Conservation (phyloP, 805 yeast genomes). For the Spathaspora gorwiae region DNA sequence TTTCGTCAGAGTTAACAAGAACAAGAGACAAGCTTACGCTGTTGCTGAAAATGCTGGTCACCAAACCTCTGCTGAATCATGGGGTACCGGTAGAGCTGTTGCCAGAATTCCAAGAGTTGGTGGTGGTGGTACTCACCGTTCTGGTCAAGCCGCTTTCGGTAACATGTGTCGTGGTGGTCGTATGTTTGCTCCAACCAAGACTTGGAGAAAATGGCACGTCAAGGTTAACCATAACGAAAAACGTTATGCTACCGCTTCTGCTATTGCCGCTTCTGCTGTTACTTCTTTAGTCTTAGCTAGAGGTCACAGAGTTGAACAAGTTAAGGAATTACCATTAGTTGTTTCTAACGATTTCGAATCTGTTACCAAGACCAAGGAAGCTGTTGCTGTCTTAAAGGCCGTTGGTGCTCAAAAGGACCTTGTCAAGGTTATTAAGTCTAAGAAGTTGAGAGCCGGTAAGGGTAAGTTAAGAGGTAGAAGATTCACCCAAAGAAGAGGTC, state of each 20-base stretch:
- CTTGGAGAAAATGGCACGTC: constrained; percentile 99
- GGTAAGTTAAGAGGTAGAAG: constrained; percentile 99
- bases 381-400: constrained; percentile 96
- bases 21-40: constrained; percentile 99
- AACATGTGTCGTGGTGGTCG: constrained; percentile 99
- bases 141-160: constrained; percentile 99
- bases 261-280: constrained; percentile 98
- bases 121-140: constrained; percentile 99
- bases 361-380: constrained; percentile 95
- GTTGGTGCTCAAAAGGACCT: constrained; percentile 98
- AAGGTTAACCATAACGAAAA: constrained; percentile 99
- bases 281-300: constrained; percentile 98
- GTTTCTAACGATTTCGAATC: constrained; percentile 90
- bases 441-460: constrained; percentile 99
- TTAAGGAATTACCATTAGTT: constrained; percentile 98
- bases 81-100: constrained; percentile 99
- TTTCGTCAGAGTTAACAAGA: constrained; percentile 97
- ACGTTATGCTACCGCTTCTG: constrained; percentile 99
- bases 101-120: constrained; percentile 99
- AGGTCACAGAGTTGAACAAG: constrained; percentile 99
- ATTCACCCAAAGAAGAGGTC: constrained; percentile 99
- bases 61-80: constrained; percentile 99
- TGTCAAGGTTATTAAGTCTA: constrained; percentile 95
- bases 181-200: constrained; percentile 99
- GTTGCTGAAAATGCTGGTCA: constrained; percentile 99